Evolutionary conservation across 148 eudicot genomes (phyloP).

Genomic region (Nyssa sinensis): DNA sequence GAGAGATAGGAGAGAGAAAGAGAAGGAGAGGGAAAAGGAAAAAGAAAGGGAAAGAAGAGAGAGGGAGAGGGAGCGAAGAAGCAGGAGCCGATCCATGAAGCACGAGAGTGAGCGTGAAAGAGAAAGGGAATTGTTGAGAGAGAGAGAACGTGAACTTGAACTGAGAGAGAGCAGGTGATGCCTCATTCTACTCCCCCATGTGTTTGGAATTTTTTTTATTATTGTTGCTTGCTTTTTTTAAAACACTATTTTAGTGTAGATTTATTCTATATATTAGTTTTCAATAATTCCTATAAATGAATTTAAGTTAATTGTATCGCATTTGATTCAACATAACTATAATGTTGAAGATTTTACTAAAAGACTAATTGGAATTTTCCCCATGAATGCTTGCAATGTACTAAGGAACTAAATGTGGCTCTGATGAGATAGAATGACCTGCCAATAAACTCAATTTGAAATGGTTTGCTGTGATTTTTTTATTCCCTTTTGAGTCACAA

Average conservation of each 20-base stretch:
- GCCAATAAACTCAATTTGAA: neutral
- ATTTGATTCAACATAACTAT: neutral
- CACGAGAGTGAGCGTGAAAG: slow-evolving; percentile 41
- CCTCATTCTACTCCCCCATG: neutral
- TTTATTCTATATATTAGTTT: neutral
- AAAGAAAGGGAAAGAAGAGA: slow-evolving; percentile 24
- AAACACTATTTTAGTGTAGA: neutral
- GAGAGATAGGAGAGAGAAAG: slow-evolving; percentile 22
- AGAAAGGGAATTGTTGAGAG: slow-evolving; percentile 38
- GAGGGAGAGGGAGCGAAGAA: slow-evolving; percentile 14
- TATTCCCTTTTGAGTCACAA: neutral
- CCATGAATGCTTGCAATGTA: neutral
- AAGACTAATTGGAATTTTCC: neutral
- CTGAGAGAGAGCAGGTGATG: slow-evolving; percentile 74
- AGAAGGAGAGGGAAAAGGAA: slow-evolving; percentile 29
- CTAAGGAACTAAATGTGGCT: neutral
- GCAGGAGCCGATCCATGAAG: slow-evolving; percentile 33
- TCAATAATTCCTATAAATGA: neutral
- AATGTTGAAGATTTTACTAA: neutral
- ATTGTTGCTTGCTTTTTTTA: neutral
- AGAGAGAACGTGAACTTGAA: slow-evolving; percentile 44
- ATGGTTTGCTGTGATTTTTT: neutral
- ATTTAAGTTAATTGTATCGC: neutral
- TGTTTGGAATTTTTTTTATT: no score
- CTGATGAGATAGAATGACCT: neutral